Evolutionary conservation across 2,329 filamentous ascomycete genomes (phyloP), one percentile per base, ranked within the genome.

Genomic region (Nemania abortiva): DNA sequence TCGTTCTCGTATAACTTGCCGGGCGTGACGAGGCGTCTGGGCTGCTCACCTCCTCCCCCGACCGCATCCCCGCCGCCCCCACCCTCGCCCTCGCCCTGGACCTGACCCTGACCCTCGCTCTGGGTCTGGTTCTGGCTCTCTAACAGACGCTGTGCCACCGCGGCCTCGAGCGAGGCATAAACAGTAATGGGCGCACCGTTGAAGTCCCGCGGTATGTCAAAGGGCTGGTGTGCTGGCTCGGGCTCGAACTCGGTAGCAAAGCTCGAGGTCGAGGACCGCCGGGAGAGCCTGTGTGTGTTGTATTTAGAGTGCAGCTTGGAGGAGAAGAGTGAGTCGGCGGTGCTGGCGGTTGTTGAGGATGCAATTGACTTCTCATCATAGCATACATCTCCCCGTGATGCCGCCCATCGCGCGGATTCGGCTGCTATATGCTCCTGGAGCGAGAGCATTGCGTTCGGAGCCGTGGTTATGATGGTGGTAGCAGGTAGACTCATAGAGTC

Each of bases 1-100:
- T 79, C 78, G 59, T 79, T 77, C 70, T 80, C 77, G 61, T 80
- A 80, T 20, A 80, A 71, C 69, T 79, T 79, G 2, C 76, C 76
- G 1, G 76, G 75, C 24, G 76, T 77, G 7, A 77, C 75, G 29
- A 78, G 69, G 27, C 73, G 72, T 52, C 72, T 73, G 27, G 74
- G 75, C 60, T 69, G 63, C 56, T 70, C 72, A 63, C 24, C 68
- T 54, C 49, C 60, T 63, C 49, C 52, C 4, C 7, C 49, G 13
- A 45, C 60, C 55, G 65, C 69, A 22, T 70, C 45, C 31, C 34
- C 66, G 37, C 54, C 57, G 37, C 56, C 54, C 50, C 39, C 65
- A 55, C 63, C 63, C 58, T 22, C 42, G 39, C 54, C 29, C 31
- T n/a, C 22, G 11, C 53, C 53, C 37, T 42, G 20, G 5, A 24